Percentiles rank a stretch among this genome's conserved stretches.
Evolutionary conservation across 805 yeast genomes (phyloP).

Genomic region (Suhomyces kilbournensis): DNA sequence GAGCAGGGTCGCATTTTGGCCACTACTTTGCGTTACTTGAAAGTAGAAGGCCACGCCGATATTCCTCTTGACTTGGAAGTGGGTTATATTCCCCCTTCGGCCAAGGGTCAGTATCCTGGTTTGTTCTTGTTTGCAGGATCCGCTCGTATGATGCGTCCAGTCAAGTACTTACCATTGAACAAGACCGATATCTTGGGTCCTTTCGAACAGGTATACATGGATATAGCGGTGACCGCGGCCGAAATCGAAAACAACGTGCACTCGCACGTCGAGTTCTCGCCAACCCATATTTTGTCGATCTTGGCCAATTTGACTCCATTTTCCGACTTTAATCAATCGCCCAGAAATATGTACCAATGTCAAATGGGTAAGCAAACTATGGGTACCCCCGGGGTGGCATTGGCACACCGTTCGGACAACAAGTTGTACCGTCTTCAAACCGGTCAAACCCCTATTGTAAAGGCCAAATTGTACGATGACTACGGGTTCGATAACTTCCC

Average conservation of each 20-base stretch:
- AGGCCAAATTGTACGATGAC: slow-evolving; percentile 88
- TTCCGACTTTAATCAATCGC: slow-evolving; percentile 97
- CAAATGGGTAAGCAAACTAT: slow-evolving; percentile 99
- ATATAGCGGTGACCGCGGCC: slow-evolving; percentile 89
- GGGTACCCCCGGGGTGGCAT: slow-evolving; percentile 99
- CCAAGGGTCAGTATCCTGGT: slow-evolving; percentile 97
- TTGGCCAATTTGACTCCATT: slow-evolving; percentile 97
- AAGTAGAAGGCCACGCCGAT: slow-evolving; percentile 75
- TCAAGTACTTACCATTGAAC: slow-evolving; percentile 80
- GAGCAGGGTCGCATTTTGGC: slow-evolving; percentile 83
- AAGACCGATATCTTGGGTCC: slow-evolving; percentile 91
- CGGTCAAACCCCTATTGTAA: slow-evolving; percentile 96
- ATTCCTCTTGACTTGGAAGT: slow-evolving; percentile 85
- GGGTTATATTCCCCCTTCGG: slow-evolving; percentile 95
- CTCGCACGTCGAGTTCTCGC: slow-evolving; percentile 90
- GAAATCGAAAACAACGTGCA: slow-evolving; percentile 82
- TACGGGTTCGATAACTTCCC: slow-evolving; percentile 99
- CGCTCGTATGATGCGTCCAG: slow-evolving; percentile 95
- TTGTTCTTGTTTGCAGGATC: slow-evolving; percentile 86
- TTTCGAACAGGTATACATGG: slow-evolving; percentile 96
- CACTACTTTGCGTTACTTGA: slow-evolving; percentile 88
- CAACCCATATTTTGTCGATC: slow-evolving; percentile 91
- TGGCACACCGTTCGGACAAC: slow-evolving; percentile 89
- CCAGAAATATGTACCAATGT: slow-evolving; percentile 99
- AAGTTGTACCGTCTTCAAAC: slow-evolving; percentile 88